Percentiles rank a stretch among this genome's conserved stretches.
These are phyloP conservation scores for Neopestalotiopsis rosae DNA, from an alignment of 2,329 filamentous ascomycete genomes.

Conservation along the genomic window DNA sequence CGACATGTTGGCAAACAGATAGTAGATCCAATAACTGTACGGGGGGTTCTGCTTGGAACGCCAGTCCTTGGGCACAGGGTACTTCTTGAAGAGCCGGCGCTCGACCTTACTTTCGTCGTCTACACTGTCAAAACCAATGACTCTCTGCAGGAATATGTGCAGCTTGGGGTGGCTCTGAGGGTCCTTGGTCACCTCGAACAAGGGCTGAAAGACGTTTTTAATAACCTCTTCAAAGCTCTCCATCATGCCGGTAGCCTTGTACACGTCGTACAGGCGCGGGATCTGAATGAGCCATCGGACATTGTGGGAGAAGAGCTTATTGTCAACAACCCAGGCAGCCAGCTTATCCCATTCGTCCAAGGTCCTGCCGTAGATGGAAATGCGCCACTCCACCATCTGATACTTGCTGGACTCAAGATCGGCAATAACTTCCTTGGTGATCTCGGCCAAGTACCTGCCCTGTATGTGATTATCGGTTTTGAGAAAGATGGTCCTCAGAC, in stretches of 20 bases:
- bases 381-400: constrained; percentile 99
- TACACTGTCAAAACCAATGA: constrained; percentile 96
- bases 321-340: constrained; percentile 95
- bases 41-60: constrained; percentile 93
- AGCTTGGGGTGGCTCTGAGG: constrained; percentile 88
- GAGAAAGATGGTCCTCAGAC: constrained; percentile 94
- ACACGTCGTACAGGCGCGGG: constrained; percentile 92
- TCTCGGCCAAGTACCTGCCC: constrained; percentile 93
- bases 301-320: constrained; percentile 97
- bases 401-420: constrained; percentile 99
- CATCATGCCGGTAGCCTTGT: constrained; percentile 88
- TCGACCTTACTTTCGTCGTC: constrained; percentile 98
- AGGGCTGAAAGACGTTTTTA: constrained; percentile 87
- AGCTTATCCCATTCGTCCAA: constrained; percentile 98
- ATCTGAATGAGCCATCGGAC: constrained; percentile 97
- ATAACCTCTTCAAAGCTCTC: constrained; percentile 89
- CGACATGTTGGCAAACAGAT: constrained; percentile 90
- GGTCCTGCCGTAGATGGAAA: constrained; percentile 92
- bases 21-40: constrained; percentile 99
- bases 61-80: constrained; percentile 89
- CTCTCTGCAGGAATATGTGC: constrained; percentile 91
- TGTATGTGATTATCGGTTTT: constrained; percentile 99
- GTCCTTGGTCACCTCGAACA: constrained; percentile 93
- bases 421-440: constrained; percentile 96
- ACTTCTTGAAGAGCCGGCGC: constrained; percentile 92